Evolutionary conservation across 2,329 filamentous ascomycete genomes (phyloP).

Genomic region (Fusarium pseudonygamai): DNA sequence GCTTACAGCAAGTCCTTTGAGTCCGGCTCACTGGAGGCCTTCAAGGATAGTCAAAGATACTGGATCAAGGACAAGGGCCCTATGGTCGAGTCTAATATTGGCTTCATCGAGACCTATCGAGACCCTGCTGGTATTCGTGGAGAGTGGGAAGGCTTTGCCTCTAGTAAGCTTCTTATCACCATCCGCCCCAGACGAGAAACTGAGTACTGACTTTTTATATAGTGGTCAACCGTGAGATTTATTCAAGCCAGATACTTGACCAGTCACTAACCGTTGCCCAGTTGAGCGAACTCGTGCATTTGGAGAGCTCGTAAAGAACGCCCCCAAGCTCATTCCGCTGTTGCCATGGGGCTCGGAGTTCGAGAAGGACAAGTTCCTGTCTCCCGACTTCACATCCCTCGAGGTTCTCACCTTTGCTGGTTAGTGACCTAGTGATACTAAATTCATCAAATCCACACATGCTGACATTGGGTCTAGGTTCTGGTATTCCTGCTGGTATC

Average conservation of each 20-base stretch:
- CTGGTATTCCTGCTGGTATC: slow-evolving; percentile 74
- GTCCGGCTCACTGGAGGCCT: slow-evolving; percentile 77
- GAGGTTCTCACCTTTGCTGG: slow-evolving; percentile 84
- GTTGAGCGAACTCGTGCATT: slow-evolving; percentile 90
- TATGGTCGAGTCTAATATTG: slow-evolving; percentile 81
- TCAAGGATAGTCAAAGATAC: slow-evolving; percentile 81
- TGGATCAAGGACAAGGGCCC: slow-evolving; percentile 89
- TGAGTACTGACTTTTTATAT: slow-evolving; percentile 30
- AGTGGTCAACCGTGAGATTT: slow-evolving; percentile 72
- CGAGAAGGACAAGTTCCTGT: slow-evolving; percentile 95
- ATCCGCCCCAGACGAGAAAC: neutral
- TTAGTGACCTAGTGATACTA: neutral
- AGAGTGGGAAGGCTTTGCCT: slow-evolving; percentile 88
- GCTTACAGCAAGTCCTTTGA: slow-evolving; percentile 81
- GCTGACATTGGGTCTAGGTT: slow-evolving; percentile 50
- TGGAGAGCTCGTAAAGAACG: slow-evolving; percentile 81
- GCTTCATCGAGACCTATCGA: slow-evolving; percentile 87
- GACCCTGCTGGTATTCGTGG: slow-evolving; percentile 83
- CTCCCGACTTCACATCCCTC: slow-evolving; percentile 93
- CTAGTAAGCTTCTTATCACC: slow-evolving; percentile 51
- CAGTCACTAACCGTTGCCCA: slow-evolving; percentile 28
- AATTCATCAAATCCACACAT: slow-evolving; percentile 44
- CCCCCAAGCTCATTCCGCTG: slow-evolving; percentile 84
- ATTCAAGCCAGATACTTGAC: neutral
- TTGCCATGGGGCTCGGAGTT: slow-evolving; percentile 90